Percentiles rank a stretch among this genome's conserved stretches.
These are phyloP conservation scores for Cystofilobasidium capitatum DNA, from an alignment of 768 basidiomycete genomes.

Conservation along the genomic window DNA sequence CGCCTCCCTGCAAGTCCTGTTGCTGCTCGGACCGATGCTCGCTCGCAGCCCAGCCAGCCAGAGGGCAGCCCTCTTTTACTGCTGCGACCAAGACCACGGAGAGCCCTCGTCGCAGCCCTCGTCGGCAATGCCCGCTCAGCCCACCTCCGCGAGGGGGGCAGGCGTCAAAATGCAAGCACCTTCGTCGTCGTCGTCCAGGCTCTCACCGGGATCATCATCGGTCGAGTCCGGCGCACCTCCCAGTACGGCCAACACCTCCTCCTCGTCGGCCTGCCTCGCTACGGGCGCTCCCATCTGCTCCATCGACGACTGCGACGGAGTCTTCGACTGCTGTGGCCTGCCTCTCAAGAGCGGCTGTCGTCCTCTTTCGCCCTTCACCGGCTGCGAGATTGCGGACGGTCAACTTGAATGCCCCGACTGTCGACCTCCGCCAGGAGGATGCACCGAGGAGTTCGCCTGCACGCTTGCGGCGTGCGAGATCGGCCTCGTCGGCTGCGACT, in stretches of 20 bases:
- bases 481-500: not conserved
- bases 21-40: too few relatives aligned
- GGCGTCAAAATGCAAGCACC: not conserved
- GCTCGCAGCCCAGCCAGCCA: too few relatives aligned
- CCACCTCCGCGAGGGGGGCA: not conserved
- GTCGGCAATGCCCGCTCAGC: not conserved
- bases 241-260: not conserved
- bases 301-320: not conserved
- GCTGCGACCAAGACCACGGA: slow-evolving; percentile 2
- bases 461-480: not conserved
- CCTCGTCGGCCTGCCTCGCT: not conserved
- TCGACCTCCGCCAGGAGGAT: not conserved
- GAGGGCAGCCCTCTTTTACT: not conserved
- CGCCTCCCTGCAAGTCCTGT: too few relatives aligned
- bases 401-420: slow-evolving; percentile 2
- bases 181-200: not conserved
- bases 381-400: not conserved
- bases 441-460: not conserved
- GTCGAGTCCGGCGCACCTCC: not conserved
- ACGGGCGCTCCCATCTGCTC: not conserved
- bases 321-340: slow-evolving; percentile 1
- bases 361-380: not conserved
- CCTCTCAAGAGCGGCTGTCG: not conserved
- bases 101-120: not conserved
- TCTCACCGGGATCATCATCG: too few relatives aligned